Evolutionary conservation across 139 green algal genomes (phyloP), one percentile per base, ranked within the genome.

Genomic region (Micractinium conductrix): DNA sequence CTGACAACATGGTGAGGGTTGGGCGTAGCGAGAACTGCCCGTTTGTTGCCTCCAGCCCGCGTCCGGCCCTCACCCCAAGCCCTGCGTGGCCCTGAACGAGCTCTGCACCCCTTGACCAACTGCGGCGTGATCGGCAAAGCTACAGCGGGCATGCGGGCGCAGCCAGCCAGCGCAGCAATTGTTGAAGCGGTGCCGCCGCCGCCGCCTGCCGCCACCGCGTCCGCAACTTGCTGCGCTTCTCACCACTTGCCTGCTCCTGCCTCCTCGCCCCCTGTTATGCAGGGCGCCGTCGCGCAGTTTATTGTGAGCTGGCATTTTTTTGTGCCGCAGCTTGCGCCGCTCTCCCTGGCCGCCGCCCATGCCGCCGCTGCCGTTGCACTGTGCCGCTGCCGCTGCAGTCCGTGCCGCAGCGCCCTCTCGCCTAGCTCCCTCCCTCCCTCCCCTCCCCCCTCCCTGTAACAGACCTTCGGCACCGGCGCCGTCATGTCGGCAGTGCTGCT

Each of bases 201-300:
- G n/a, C n/a, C n/a, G n/a, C n/a, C n/a, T n/a, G n/a, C n/a, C n/a
- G n/a, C n/a, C n/a, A n/a, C n/a, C n/a, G n/a, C n/a, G n/a, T n/a
- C 21, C 4, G 33, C 9, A 19, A 21, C 68, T 35, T 1, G 12
- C 37, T 22, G 19, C 38, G 22, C 24, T 0, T 7, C 33, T 33
- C 45, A 14, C 4, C 30, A 4, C 37, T 26, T 33, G 43, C 71
- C 42, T 48, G 71, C 71, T 33, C 28, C 40, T 48, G 26, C 70
- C 28, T 30, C n/a, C 16, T 68, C n/a, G n/a, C n/a, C n/a, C n/a
- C n/a, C n/a, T n/a, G n/a, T n/a, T n/a, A n/a, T n/a, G 74, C 74
- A 80, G 74, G 74, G 74, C 26, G 74, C 45, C n/a, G 45, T 80
- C 16, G n/a, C 45, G 19, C 74, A 80, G 35, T 80, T 80, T 33